Evolutionary conservation across 108 stramenopile species (phyloP), one percentile per base, ranked within the genome.

Genomic region (Skeletonema grethae): DNA sequence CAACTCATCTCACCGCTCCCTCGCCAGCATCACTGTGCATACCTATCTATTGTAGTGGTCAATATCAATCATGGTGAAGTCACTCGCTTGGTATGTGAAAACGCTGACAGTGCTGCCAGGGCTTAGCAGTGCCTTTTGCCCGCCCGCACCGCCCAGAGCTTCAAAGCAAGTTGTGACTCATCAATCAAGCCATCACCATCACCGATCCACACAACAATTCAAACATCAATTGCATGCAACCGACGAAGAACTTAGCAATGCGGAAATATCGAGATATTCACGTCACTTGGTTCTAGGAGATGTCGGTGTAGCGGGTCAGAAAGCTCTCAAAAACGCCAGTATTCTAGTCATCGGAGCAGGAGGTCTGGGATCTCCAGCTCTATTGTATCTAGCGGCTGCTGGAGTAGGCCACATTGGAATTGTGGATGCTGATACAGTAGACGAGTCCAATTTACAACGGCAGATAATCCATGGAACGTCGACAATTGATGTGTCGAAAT

Each of bases 311-410:
- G 60, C 64, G 12, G 95, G 91, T 2, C 94, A 95, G 69, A 70
- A 53, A 20, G 75, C 80, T 1, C 84, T 99, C 10, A 94, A 95
- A 72, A 84, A 80, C 10, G 69, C 92, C 24, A 71, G 67, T 28
- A 96, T 99, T 1, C 74, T 97, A 12, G 89, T 96, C 18, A 77
- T 98, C 29, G 98, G 98, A n/a, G 96, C 97, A 20, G 98, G 98
- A 5, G 98, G 97, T 20, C 75, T 99, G 0, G 98, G 98, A 13
- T 87, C 86, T 38, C 94, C 98, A 24, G 88, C 89, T 56, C 74
- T 96, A 7, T 68, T 97, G 43, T 97, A 95, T 75, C 85, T 97
- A n/a, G 98, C 98, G 7, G 97, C 94, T 12, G 97, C 97, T 8
- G 98, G 98, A 11, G 93, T 97, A 0, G 94, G 94, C 0, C 81